Conservation (phyloP, 345 rosid genomes). For the Euphorbia pulcherrima region DNA sequence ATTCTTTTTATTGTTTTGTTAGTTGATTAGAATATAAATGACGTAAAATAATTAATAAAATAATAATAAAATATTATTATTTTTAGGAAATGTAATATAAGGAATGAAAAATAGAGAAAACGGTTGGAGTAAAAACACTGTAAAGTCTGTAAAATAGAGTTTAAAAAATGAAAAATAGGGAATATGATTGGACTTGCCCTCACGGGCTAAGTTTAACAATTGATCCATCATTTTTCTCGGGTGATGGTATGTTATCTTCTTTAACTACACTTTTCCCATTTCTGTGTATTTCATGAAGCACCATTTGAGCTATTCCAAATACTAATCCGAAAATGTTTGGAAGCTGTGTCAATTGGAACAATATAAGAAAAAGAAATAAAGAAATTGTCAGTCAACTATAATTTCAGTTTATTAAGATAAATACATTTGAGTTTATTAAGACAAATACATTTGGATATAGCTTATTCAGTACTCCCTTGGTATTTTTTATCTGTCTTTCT, state of each 20-base stretch:
- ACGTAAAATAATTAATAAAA: too few relatives aligned
- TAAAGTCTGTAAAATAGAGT: too few relatives aligned
- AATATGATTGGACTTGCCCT: too few relatives aligned
- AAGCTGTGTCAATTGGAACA: constrained; percentile 20
- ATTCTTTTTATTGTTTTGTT: too few relatives aligned
- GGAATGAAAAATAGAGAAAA: too few relatives aligned
- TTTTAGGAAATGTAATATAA: too few relatives aligned
- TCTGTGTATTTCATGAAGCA: constrained; percentile 33
- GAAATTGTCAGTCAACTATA: neutral
- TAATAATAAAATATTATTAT: too few relatives aligned
- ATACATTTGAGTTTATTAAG: too few relatives aligned
- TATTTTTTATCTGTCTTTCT: too few relatives aligned
- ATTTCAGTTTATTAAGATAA: neutral
- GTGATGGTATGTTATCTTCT: neutral
- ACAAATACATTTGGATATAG: neutral
- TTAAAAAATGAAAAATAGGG: too few relatives aligned
- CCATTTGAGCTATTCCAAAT: constrained; percentile 39
- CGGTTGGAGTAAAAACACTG: neutral
- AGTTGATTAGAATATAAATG: too few relatives aligned
- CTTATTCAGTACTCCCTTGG: too few relatives aligned
- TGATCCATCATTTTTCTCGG: neutral
- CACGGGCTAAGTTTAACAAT: neutral
- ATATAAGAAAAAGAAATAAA: neutral
- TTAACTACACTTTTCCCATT: neutral
- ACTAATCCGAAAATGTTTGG: constrained; percentile 40